Evolutionary conservation across 2,329 filamentous ascomycete genomes (phyloP).

Genomic region (Botryotinia globosa): DNA sequence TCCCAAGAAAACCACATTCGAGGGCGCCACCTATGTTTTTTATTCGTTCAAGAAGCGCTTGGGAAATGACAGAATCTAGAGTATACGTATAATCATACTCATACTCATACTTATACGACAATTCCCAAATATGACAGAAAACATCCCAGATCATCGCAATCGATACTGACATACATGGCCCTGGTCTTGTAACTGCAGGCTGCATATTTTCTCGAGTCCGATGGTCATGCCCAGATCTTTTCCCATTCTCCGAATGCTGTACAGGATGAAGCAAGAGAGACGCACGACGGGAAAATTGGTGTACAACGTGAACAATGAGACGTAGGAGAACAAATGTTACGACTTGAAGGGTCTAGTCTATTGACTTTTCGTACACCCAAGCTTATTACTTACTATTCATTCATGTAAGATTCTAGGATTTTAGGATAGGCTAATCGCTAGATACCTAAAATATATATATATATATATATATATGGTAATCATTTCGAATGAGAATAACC

Average conservation of each 20-base stretch:
- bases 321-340: not conserved
- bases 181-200: conserved; percentile 12
- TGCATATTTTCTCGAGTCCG: conserved; percentile 19
- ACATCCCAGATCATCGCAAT: not conserved
- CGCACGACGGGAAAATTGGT: not conserved
- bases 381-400: not conserved
- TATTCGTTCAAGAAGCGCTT: conserved; percentile 7
- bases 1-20: not conserved
- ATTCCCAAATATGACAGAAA: not conserved
- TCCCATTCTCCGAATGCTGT: conserved; percentile 10
- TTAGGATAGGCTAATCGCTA: not conserved
- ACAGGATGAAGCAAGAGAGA: conserved; percentile 8
- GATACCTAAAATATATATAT: no score
- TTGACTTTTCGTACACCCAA: not conserved
- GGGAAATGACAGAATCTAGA: conserved; percentile 9
- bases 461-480: not conserved
- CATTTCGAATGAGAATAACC: not conserved
- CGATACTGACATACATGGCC: not conserved
- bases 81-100: not conserved
- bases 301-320: conserved; percentile 1
- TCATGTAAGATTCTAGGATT: not conserved
- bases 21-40: not conserved
- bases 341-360: not conserved
- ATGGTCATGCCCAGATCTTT: conserved; percentile 5
- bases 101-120: not conserved